Percentiles rank a stretch among this genome's conserved stretches.
Conservation (phyloP, 768 basidiomycete genomes). For the Tylopilus subfusipes region DNA sequence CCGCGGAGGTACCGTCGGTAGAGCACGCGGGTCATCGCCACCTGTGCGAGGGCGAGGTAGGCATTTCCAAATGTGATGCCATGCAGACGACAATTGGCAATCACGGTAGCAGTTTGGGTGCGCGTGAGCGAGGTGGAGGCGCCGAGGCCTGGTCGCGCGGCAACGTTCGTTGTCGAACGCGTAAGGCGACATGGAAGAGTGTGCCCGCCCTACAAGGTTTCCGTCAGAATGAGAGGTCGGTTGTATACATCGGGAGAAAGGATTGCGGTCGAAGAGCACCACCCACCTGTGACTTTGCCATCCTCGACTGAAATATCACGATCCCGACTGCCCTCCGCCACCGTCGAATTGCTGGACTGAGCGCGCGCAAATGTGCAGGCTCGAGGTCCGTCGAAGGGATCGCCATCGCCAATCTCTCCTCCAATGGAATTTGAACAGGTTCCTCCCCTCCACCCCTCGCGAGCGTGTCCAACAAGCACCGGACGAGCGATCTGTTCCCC, state of each 20-base stretch:
- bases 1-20: conserved; percentile 45
- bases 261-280: too few species aligned
- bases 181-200: conserved; percentile 46
- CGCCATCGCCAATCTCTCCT: conserved; percentile 41
- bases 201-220: conserved; percentile 49
- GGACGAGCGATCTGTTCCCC: conserved; percentile 39
- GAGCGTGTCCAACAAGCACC: conserved; percentile 46
- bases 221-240: not conserved
- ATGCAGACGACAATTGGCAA: conserved; percentile 40
- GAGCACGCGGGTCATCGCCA: conserved; percentile 51
- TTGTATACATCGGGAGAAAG: too few species aligned
- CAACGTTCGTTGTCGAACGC: conserved; percentile 31
- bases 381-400: conserved; percentile 37
- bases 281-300: conserved; percentile 37
- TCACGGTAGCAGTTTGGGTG: conserved; percentile 32
- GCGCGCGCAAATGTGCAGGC: conserved; percentile 27
- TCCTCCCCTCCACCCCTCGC: not conserved
- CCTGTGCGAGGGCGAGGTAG: conserved; percentile 47
- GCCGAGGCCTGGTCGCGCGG: conserved; percentile 34
- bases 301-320: conserved; percentile 35
- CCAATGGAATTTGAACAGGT: conserved; percentile 25
- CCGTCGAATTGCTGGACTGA: conserved; percentile 36
- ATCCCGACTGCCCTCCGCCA: conserved; percentile 46
- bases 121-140: conserved; percentile 25
- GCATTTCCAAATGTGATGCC: conserved; percentile 50